Evolutionary conservation across 2,329 filamentous ascomycete genomes (phyloP).

Genomic region (Cercospora beticola): DNA sequence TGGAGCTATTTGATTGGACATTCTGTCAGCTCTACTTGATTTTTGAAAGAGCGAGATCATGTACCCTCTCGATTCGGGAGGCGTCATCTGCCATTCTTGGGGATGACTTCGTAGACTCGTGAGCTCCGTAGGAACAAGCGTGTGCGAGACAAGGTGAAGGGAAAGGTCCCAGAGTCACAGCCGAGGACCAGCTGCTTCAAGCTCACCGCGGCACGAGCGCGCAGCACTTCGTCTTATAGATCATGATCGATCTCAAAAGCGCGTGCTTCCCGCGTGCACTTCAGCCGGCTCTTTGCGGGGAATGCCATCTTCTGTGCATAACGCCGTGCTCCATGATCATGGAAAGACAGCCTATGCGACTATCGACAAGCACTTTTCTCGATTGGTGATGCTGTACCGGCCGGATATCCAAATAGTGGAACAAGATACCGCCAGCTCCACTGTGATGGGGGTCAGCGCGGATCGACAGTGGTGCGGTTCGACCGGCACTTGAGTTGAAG

Average conservation of each 20-base stretch:
- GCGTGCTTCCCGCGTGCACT: not conserved
- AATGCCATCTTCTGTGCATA: not conserved
- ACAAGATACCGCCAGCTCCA: not conserved
- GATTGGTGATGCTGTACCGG: not conserved
- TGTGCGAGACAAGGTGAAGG: not conserved
- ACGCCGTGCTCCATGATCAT: not conserved
- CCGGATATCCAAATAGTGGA: not conserved
- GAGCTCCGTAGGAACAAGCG: not conserved
- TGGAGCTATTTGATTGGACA: slow-evolving; percentile 21
- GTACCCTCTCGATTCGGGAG: not conserved
- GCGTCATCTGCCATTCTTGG: not conserved
- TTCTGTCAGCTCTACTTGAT: not conserved
- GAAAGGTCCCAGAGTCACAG: not conserved
- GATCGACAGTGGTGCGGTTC: not conserved
- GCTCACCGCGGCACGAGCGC: not conserved
- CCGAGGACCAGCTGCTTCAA: not conserved
- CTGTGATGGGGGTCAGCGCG: not conserved
- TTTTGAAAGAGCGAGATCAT: not conserved
- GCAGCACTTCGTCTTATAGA: not conserved
- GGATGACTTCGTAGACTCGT: not conserved
- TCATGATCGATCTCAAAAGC: not conserved
- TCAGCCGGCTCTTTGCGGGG: not conserved
- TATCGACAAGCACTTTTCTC: not conserved
- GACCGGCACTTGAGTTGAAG: not conserved
- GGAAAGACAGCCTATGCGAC: not conserved